Evolutionary conservation across 768 basidiomycete species (phyloP).

Genomic region (Trametes elegans): DNA sequence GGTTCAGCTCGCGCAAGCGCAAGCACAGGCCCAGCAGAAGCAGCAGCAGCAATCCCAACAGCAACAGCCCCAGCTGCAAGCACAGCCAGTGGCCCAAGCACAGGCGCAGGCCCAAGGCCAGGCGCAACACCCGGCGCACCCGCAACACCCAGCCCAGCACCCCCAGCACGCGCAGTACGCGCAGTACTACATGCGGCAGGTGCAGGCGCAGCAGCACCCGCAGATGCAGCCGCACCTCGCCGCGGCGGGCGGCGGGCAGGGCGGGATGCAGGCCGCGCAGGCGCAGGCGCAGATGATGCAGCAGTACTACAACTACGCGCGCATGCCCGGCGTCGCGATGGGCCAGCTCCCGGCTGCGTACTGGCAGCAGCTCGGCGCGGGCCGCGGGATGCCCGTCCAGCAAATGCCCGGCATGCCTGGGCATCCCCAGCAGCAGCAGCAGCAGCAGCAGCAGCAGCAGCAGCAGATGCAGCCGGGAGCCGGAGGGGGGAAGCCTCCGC

Average conservation of each 20-base stretch:
- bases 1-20: slow-evolving; percentile 18
- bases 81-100: slow-evolving; percentile 19
- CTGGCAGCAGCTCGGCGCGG: slow-evolving; percentile 19
- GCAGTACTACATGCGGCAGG: slow-evolving; percentile 3
- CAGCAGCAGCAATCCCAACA: slow-evolving; percentile 4
- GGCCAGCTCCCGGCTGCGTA: slow-evolving; percentile 15
- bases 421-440: slow-evolving; percentile 25
- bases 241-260: slow-evolving; percentile 11
- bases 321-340: slow-evolving; percentile 19
- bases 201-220: slow-evolving; percentile 13
- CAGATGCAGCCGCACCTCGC: slow-evolving; percentile 20
- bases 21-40: slow-evolving; percentile 4
- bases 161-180: slow-evolving; percentile 19
- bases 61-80: slow-evolving; percentile 12
- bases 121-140: slow-evolving; percentile 15
- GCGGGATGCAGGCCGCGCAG: slow-evolving; percentile 7
- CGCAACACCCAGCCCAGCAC: slow-evolving; percentile 24
- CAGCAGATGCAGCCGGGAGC: slow-evolving; percentile 24
- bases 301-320: slow-evolving; percentile 22
- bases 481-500: slow-evolving; percentile 21
- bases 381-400: slow-evolving; percentile 22
- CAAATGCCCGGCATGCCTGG: slow-evolving; percentile 19
- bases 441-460: no score
- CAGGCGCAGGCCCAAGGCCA: slow-evolving; percentile 19
- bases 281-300: slow-evolving; percentile 24